Percentiles rank a stretch among this genome's conserved stretches.
These are phyloP conservation scores for Sporothrix dimorphospora DNA, from an alignment of 2,329 filamentous ascomycete genomes.

Conservation along the genomic window DNA sequence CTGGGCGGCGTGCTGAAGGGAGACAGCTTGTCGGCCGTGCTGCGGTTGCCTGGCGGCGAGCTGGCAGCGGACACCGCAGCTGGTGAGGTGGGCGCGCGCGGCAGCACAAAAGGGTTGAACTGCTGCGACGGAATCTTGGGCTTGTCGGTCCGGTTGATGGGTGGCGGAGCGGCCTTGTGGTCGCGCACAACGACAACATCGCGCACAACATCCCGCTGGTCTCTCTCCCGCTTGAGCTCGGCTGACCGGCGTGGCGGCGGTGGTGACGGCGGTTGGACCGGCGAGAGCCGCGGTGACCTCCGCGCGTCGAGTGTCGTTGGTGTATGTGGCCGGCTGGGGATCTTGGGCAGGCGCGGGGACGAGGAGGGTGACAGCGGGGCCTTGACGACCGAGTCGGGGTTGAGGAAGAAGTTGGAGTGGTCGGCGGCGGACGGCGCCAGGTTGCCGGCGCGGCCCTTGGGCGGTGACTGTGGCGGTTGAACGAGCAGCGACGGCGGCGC, in stretches of 20 bases:
- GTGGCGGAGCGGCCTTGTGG: slow-evolving; percentile 61
- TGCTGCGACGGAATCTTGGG: slow-evolving; percentile 43
- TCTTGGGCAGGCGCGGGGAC: slow-evolving; percentile 53
- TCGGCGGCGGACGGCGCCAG: slow-evolving; percentile 43
- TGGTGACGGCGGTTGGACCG: slow-evolving; percentile 62
- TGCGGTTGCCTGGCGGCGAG: slow-evolving; percentile 22
- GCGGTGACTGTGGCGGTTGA: slow-evolving; percentile 71
- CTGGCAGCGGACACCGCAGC: neutral
- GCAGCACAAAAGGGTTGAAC: neutral
- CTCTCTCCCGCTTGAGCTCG: slow-evolving; percentile 57
- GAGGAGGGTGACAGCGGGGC: slow-evolving; percentile 47
- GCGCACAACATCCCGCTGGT: slow-evolving; percentile 36
- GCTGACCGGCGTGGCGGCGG: slow-evolving; percentile 66
- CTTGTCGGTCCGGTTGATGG: slow-evolving; percentile 80
- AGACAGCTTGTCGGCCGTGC: slow-evolving; percentile 56
- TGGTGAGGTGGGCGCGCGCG: neutral
- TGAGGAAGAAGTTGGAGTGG: slow-evolving; percentile 52
- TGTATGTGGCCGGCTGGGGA: slow-evolving; percentile 59
- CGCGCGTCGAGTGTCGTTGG: slow-evolving; percentile 55
- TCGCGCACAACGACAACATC: neutral
- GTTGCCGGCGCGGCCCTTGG: slow-evolving; percentile 50
- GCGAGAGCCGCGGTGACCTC: slow-evolving; percentile 52
- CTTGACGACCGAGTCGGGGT: slow-evolving; percentile 50
- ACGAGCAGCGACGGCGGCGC: slow-evolving; percentile 68
- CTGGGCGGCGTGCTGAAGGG: slow-evolving; percentile 87